Base-by-base conservation (phyloP, 2,329 filamentous ascomycete genomes). In the Alternaria tenuissima region DNA sequence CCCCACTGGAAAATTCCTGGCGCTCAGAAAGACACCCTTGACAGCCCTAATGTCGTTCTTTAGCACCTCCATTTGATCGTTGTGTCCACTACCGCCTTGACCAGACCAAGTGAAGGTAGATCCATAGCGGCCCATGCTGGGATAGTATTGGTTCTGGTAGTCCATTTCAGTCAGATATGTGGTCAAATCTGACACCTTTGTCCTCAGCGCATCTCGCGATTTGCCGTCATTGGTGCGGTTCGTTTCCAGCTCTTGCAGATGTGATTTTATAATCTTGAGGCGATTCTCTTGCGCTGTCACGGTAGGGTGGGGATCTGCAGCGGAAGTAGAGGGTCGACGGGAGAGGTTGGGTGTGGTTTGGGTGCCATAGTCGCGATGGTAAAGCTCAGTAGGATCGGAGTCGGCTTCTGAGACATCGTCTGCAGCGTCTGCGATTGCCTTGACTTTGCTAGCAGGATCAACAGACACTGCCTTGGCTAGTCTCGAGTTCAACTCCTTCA, bases 301-400 rank as follows among this genome's bases (percentile, higher is more conserved):
- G 4, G 74, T 62, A 26, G 72, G 62, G 57, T 77, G 74, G 14
- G 65, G 61, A 28, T 74, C 66, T 3, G 61, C 39, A 6, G 69
- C 62, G 7, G 72, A 64, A 9, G 73, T 61, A 1, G 76, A 75
- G 4, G 75, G 67, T 24, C 77, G 68, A 6, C 81, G 80, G 4
- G 83, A 83, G 3, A 82, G 76, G 0, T 80, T 80, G 1, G 83
- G 83, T 0, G 87, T 88, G 0, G 92, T 95, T 77, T 95, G 92
- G 1, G 91, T 91, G 64, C 91, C 91, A 61, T 92, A 86, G 73
- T 95, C 92, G 46, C 91, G 87, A 76, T 94, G 91, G 79, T 92
- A 95, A 63, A 94, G 86, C 77, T 94, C 91, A 1, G 89, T 88
- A 1, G 92, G 91, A 65, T 89, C 87, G 12, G 85, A 87, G 68